Evolutionary conservation across 2,329 filamentous ascomycete species (phyloP).

Genomic region (Aspergillus felis): DNA sequence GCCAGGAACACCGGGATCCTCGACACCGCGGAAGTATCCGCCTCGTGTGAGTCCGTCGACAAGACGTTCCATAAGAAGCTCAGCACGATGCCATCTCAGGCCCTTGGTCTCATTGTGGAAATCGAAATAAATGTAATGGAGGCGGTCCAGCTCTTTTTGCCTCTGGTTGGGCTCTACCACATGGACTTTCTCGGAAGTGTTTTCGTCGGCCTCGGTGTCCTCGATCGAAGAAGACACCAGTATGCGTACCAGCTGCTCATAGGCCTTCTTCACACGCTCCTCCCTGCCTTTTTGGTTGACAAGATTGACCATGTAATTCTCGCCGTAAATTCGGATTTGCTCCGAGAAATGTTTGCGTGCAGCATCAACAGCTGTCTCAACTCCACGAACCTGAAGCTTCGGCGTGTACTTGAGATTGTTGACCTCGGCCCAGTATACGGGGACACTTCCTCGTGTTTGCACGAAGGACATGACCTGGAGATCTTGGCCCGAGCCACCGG

Average conservation of each 20-base stretch:
- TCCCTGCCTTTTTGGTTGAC: constrained; percentile 96
- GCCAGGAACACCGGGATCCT: constrained; percentile 68
- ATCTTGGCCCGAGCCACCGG: constrained; percentile 62
- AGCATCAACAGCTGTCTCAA: constrained; percentile 74
- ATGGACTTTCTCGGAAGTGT: constrained; percentile 76
- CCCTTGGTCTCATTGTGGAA: constrained; percentile 98
- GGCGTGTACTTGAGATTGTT: constrained; percentile 91
- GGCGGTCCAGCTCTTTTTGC: constrained; percentile 67
- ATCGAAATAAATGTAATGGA: constrained; percentile 98
- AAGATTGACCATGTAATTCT: constrained; percentile 95
- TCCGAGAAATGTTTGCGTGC: constrained; percentile 87
- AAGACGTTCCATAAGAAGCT: constrained; percentile 78
- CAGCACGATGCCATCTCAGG: constrained; percentile 85
- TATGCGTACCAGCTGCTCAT: constrained; percentile 81
- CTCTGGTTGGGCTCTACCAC: constrained; percentile 63
- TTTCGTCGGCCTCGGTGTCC: constrained; percentile 59
- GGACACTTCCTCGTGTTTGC: constrained; percentile 93
- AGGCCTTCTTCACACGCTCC: constrained; percentile 82
- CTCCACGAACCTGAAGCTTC: constrained; percentile 78
- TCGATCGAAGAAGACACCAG: constrained; percentile 68
- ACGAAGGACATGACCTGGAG: constrained; percentile 91
- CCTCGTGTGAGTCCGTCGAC: constrained; percentile 71
- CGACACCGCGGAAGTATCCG: constrained; percentile 88
- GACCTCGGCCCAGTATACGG: constrained; percentile 93
- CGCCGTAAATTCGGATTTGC: constrained; percentile 88